Conservation (phyloP, 2,329 filamentous ascomycete species). For the Sporothrix variecibatus region DNA sequence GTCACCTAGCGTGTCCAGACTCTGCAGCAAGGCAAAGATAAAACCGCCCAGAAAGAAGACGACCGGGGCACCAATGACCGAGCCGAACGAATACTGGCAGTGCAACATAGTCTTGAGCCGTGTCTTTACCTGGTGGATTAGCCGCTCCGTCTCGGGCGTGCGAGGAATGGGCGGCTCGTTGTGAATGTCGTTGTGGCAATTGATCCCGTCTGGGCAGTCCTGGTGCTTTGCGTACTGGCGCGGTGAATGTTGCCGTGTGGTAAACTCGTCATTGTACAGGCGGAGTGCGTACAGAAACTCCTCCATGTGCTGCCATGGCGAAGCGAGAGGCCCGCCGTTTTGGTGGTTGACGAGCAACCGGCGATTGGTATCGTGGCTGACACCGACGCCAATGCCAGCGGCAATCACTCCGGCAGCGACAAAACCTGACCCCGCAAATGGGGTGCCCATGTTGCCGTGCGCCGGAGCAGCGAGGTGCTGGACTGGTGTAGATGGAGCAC, state of each 20-base stretch:
- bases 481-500: slow-evolving; percentile 3
- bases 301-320: slow-evolving; percentile 36
- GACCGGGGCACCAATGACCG: slow-evolving; percentile 34
- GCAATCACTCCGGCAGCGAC: slow-evolving; percentile 23
- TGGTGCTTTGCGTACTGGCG: slow-evolving; percentile 29
- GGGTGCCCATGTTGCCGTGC: background rate
- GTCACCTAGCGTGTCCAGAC: slow-evolving; percentile 30
- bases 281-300: slow-evolving; percentile 32
- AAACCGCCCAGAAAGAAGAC: slow-evolving; percentile 37
- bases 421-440: slow-evolving; percentile 14
- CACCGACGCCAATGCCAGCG: slow-evolving; percentile 16
- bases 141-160: slow-evolving; percentile 16
- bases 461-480: background rate
- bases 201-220: background rate
- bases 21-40: slow-evolving; percentile 33
- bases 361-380: slow-evolving; percentile 14
- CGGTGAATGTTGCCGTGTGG: slow-evolving; percentile 27
- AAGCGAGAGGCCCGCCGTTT: slow-evolving; percentile 25
- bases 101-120: slow-evolving; percentile 34
- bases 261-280: slow-evolving; percentile 31
- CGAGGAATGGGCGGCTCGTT: slow-evolving; percentile 25
- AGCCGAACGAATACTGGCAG: slow-evolving; percentile 36
- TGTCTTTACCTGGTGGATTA: slow-evolving; percentile 31
- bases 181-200: slow-evolving; percentile 20
- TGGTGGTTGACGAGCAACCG: slow-evolving; percentile 17